Base-by-base conservation (phyloP, 1,284 basidiomycete species). In the Cutaneotrichosporon sp. region DNA sequence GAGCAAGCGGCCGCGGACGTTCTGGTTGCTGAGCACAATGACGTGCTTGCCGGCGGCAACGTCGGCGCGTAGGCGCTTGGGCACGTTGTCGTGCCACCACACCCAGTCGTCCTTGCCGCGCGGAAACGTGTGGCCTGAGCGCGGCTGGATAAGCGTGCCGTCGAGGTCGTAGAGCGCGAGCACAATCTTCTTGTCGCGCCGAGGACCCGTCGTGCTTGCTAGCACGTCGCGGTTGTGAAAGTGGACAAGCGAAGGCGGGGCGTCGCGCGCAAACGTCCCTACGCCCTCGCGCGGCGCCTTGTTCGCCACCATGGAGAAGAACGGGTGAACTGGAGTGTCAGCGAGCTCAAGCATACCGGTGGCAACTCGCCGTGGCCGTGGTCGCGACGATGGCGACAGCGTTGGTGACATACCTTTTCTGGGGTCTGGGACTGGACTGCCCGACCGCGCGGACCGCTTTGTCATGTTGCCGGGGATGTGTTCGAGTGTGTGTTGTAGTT, bases 111-210 rank as follows among this genome's bases (percentile, higher is more conserved):
- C 68, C 40, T 78, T 67, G 21, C 66, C 70, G 58, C 66, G 76
- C 12, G 75, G 77, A 54, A 79, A 81, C 60, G 74, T 76, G 41
- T 68, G 74, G 15, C 77, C 79, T 41, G 78, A 78, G 38, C 74
- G 76, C 4, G 81, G 81, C 62, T 83, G 81, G 67, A 96, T 90
- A 49, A 94, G 65, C 0, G 90, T 93, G 0, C 88, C 90, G 68
- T 96, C 91, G 5, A 96, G 76, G 67, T 94, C 90, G 64, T 91
- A 90, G 8, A 85, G 80, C 5, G 89, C 87, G 20, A 92, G 80
- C 56, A 84, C 85, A 26, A 71, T 49, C 20, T 34, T 33, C 18
- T 35, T 45, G 33, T 33, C 30, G 18, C 18, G 43, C 20, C 33
- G 23, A 9, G 41, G 22, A 15, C 18, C 18, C 13, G 20, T 42